Evolutionary conservation across 1,284 basidiomycete genomes (phyloP).

Genomic region (Termitomyces sp.): DNA sequence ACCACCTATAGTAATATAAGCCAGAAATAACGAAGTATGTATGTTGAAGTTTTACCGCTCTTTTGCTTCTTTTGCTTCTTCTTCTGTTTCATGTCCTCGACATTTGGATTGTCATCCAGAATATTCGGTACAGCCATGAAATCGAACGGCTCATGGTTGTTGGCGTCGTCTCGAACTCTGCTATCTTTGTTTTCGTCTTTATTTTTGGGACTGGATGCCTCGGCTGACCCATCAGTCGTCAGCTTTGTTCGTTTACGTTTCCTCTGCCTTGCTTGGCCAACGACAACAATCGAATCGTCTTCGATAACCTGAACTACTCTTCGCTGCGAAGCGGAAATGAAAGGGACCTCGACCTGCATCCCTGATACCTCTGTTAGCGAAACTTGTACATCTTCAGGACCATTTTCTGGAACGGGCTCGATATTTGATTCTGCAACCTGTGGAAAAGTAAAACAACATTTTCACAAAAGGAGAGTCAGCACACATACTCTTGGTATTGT

Average conservation of each 20-base stretch:
- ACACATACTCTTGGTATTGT: conserved; percentile 34
- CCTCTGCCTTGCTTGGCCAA: conserved; percentile 56
- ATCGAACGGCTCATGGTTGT: conserved; percentile 51
- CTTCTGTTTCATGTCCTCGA: conserved; percentile 30
- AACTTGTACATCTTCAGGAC: conserved; percentile 10
- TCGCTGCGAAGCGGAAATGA: conserved; percentile 57
- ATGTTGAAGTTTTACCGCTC: conserved; percentile 20
- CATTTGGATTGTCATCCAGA: conserved; percentile 58
- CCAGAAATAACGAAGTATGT: conserved; percentile 1
- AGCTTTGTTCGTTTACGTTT: conserved; percentile 53
- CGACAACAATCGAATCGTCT: conserved; percentile 63
- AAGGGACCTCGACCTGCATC: conserved; percentile 62
- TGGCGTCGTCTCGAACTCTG: conserved; percentile 8
- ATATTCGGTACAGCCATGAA: conserved; percentile 73
- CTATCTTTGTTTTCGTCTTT: conserved; percentile 9
- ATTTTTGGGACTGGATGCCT: conserved; percentile 21
- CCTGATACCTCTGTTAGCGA: conserved; percentile 21
- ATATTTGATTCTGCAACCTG: conserved; percentile 8
- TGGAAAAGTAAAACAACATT: background rate
- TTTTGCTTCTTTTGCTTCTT: conserved; percentile 43
- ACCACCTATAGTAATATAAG: conserved; percentile 25
- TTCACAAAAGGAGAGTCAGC: background rate
- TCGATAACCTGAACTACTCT: conserved; percentile 27
- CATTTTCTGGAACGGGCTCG: conserved; percentile 8
- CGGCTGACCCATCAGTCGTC: conserved; percentile 13